A percentile compares a stretch with the other conserved stretches of the same genome.
These are phyloP conservation scores for Ogataea pilisensis DNA, from an alignment of 805 yeast species.

Conservation along the genomic window DNA sequence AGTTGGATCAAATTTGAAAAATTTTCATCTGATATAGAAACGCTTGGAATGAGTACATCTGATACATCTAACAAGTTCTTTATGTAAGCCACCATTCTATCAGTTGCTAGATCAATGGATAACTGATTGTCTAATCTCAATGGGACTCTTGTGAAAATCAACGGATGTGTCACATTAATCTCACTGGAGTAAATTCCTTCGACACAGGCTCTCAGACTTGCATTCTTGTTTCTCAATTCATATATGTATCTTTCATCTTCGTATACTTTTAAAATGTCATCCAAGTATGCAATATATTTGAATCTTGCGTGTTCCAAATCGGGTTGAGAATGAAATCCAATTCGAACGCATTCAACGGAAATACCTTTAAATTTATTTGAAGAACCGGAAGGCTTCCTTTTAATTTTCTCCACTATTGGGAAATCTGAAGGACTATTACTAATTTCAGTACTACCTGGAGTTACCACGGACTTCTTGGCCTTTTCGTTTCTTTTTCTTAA, in stretches of 20 bases:
- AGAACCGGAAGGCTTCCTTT: conserved; percentile 2
- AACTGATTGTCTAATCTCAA: conserved; percentile 12
- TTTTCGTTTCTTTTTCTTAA: conserved; percentile 20
- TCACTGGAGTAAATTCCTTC: conserved; percentile 20
- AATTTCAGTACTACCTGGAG: conserved; percentile 7
- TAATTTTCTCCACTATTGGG: not conserved
- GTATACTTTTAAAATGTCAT: conserved; percentile 16
- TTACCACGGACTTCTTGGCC: conserved; percentile 9
- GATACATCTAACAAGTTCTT: conserved; percentile 22
- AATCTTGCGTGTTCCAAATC: conserved; percentile 6
- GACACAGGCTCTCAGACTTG: conserved; percentile 17
- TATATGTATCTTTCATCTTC: conserved; percentile 25
- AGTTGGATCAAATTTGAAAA: conserved; percentile 27
- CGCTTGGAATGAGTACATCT: conserved; percentile 11
- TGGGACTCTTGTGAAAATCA: conserved; percentile 26
- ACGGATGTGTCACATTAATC: conserved; percentile 19
- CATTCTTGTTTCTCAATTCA: conserved; percentile 16
- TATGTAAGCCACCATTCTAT: conserved; percentile 27
- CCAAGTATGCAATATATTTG: conserved; percentile 19
- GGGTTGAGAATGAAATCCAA: conserved; percentile 12
- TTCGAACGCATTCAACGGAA: conserved; percentile 13
- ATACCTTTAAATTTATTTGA: conserved; percentile 6
- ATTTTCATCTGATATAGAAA: conserved; percentile 11
- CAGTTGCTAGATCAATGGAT: conserved; percentile 22
- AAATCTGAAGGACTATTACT: conserved; percentile 9